phyloP scores from a whole-genome alignment of 805 yeast species.

The Geotrichum ghanense region DNA sequence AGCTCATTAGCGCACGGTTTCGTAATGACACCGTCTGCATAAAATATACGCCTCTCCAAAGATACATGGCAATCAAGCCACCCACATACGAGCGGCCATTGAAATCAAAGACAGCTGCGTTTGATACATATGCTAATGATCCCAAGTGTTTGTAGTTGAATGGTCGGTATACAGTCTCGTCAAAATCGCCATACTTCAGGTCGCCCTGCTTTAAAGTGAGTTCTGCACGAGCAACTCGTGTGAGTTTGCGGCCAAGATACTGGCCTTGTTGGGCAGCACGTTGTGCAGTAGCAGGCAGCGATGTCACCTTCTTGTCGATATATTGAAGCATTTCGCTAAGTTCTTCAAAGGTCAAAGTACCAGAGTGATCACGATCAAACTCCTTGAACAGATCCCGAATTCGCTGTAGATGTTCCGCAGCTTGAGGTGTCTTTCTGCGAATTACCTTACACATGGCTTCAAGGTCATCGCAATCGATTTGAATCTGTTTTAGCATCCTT shows the following conservation, averaged over 20 bases:
- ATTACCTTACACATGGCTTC: constrained; percentile 37
- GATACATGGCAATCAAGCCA: constrained; percentile 32
- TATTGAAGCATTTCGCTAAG: constrained; percentile 39
- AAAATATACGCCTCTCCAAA: constrained; percentile 63
- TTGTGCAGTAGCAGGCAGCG: constrained; percentile 66
- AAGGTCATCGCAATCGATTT: constrained; percentile 38
- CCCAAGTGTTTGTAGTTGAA: constrained; percentile 56
- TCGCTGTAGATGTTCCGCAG: constrained; percentile 42
- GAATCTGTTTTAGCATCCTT: constrained; percentile 39
- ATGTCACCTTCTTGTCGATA: constrained; percentile 51
- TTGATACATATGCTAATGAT: constrained; percentile 57
- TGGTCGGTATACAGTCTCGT: constrained; percentile 43
- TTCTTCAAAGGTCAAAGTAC: constrained; percentile 42
- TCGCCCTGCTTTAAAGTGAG: constrained; percentile 34
- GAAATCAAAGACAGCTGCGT: constrained; percentile 58
- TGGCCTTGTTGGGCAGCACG: constrained; percentile 63
- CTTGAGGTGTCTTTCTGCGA: constrained; percentile 43
- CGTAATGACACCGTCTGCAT: constrained; percentile 56
- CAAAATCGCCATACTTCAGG: constrained; percentile 39
- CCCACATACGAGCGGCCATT: constrained; percentile 44
- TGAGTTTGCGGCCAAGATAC: constrained; percentile 50
- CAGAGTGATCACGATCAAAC: constrained; percentile 37
- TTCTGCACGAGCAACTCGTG: constrained; percentile 37
- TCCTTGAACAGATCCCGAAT: constrained; percentile 41
- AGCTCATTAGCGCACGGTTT: constrained; percentile 49